Base-by-base conservation (phyloP, 495 filamentous ascomycete species). In the Astrothelium subdiscretum region DNA sequence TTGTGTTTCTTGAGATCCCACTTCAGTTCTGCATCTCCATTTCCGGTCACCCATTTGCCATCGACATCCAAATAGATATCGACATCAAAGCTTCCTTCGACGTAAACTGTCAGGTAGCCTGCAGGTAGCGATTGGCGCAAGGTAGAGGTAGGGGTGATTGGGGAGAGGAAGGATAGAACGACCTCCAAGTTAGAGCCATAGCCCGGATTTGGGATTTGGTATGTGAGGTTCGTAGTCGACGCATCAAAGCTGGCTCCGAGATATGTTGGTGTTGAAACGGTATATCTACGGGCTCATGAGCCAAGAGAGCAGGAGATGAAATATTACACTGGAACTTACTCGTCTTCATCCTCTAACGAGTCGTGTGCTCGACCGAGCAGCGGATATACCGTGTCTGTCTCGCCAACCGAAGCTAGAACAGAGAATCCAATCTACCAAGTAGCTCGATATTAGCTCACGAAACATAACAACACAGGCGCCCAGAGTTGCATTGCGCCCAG, bases 61-160 rank as follows among this genome's bases (percentile, higher is more conserved):
- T 96, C 92, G 31, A 94, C 65, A 70, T 97, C 92, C 60, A 95
- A 77, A 66, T 95, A 96, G 32, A 97, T 74, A 70, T 87, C 83
- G n/a, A 96, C 77, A 66, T 85, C 81, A 58, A 86, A 82, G 59
- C 76, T 78, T 35, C 90, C 91, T 62, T 84, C 78, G 24, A 89
- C 89, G 68, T 87, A 74, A 35, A 95, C 80, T 10, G 85, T 87
- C 44, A 96, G 62, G 69, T 97, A 97, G 42, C 87, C 86, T 15
- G 91, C 92, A 31, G 92, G 92, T 42, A 97, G 85, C 31, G 89
- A 87, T 78, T 97, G 92, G 67, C 91, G 84, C 64, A 96, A 76
- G 59, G 91, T 96, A 61, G 92, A 96, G 3, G 90, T 90, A 2
- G 91, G 90, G 0, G 92, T 97, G 52, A 97, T 90, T 4, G 92